Evolutionary conservation across 2,329 filamentous ascomycete genomes (phyloP).

Genomic region (Periconia macrospinosa): DNA sequence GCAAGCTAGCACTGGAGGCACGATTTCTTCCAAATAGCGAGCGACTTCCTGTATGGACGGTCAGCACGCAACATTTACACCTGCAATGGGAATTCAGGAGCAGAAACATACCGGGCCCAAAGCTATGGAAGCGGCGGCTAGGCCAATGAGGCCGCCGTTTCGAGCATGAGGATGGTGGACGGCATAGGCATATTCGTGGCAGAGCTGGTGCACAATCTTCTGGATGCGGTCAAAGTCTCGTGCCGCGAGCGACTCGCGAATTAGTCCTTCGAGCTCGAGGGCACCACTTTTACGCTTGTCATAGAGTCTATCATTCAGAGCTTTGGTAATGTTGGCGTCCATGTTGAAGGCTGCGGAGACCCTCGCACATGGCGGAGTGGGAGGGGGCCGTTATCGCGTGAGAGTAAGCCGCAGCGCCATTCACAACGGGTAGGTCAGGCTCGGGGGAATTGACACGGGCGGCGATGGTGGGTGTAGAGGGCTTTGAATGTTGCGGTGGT

Average conservation of each 20-base stretch:
- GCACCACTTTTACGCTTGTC: conserved; percentile 97
- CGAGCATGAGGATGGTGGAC: conserved; percentile 95
- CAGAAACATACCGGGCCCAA: conserved; percentile 74
- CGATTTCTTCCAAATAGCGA: conserved; percentile 87
- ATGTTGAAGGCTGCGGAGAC: conserved; percentile 53
- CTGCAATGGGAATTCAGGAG: background rate
- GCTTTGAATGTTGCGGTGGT: background rate
- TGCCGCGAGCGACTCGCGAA: conserved; percentile 77
- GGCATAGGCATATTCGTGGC: conserved; percentile 96
- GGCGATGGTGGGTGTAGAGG: background rate
- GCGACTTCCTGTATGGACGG: conserved; percentile 72
- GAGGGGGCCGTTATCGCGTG: conserved; percentile 1
- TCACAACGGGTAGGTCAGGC: background rate
- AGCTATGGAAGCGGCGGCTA: conserved; percentile 94
- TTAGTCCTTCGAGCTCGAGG: conserved; percentile 87
- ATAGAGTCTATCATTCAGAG: conserved; percentile 97
- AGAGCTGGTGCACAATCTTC: conserved; percentile 91
- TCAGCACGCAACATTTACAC: conserved; percentile 12
- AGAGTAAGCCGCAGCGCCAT: background rate
- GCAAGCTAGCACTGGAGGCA: conserved; percentile 93
- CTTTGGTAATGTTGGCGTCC: conserved; percentile 86
- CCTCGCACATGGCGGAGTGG: conserved; percentile 14
- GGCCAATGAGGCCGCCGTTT: conserved; percentile 92
- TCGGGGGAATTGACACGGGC: background rate
- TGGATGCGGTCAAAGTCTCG: conserved; percentile 80